Percentiles rank a stretch among this genome's conserved stretches.
Conservation (phyloP, 305 asterid species). For the Ilex paraguariensis region DNA sequence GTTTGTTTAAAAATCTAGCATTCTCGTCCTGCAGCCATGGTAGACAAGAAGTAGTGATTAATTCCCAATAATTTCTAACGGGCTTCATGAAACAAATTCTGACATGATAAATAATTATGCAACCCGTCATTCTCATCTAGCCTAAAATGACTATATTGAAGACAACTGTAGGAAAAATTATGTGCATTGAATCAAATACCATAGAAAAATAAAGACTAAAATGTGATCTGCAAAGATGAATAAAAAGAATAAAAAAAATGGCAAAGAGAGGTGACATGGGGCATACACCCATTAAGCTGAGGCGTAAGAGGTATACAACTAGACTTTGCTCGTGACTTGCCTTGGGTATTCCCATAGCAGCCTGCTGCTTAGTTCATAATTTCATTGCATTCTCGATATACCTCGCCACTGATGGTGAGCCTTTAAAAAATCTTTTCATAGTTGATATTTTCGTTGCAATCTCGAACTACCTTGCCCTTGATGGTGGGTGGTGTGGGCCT, state of each 20-base stretch:
- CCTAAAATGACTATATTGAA: too few relatives aligned
- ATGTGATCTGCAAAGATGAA: not conserved
- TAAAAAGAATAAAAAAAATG: not conserved
- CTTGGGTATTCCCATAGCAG: too few relatives aligned
- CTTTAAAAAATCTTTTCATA: too few relatives aligned
- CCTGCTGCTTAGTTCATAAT: too few relatives aligned
- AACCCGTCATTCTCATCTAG: not conserved
- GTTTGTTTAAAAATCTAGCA: conserved; percentile 45
- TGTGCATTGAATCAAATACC: not conserved
- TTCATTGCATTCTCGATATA: too few relatives aligned
- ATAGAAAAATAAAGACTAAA: not conserved
- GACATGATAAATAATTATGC: not conserved
- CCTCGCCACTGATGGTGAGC: too few relatives aligned
- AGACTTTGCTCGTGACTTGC: too few relatives aligned
- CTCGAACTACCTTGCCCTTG: too few relatives aligned
- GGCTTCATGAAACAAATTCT: not conserved
- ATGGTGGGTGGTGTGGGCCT: too few relatives aligned
- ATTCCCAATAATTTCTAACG: not conserved
- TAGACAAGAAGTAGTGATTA: not conserved
- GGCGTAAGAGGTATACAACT: not conserved
- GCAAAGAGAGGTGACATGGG: not conserved
- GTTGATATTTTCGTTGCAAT: too few relatives aligned
- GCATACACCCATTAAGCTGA: not conserved
- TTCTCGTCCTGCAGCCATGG: conserved; percentile 43
- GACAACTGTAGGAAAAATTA: too few relatives aligned